Conservation (phyloP, 495 filamentous ascomycete species). For the Aspergillus mulundensis region DNA sequence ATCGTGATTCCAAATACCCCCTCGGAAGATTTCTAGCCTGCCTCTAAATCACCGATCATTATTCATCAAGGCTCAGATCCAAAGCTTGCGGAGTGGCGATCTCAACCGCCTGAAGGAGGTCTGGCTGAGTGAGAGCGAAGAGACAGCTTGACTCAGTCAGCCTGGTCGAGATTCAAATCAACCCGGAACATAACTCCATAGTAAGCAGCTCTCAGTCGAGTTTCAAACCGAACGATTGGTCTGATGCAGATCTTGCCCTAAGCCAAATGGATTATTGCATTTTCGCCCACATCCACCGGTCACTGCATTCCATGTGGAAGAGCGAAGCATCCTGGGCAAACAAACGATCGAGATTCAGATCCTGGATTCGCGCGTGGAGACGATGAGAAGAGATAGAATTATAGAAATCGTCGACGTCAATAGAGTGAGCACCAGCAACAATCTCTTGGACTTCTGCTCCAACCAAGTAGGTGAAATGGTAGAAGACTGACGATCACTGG, state of each 20-base stretch:
- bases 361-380: neutral
- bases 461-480: neutral
- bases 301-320: neutral
- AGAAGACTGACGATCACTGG: neutral
- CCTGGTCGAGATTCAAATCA: neutral
- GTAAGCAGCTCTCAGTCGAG: neutral
- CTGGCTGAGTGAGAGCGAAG: too few relatives aligned
- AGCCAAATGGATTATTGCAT: neutral
- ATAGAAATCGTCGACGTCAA: too few relatives aligned
- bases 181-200: neutral
- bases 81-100: neutral
- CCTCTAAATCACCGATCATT: neutral
- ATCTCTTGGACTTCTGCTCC: neutral
- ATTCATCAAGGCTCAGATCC: neutral
- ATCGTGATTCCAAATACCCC: constrained; percentile 3
- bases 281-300: neutral
- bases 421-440: neutral
- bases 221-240: neutral
- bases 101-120: neutral
- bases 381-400: neutral
- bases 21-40: constrained; percentile 1
- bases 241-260: neutral
- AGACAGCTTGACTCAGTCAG: neutral
- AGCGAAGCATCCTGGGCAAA: neutral
- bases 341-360: neutral